Base-by-base conservation (phyloP, 2,329 filamentous ascomycete genomes). In the Xylariales sp. region DNA sequence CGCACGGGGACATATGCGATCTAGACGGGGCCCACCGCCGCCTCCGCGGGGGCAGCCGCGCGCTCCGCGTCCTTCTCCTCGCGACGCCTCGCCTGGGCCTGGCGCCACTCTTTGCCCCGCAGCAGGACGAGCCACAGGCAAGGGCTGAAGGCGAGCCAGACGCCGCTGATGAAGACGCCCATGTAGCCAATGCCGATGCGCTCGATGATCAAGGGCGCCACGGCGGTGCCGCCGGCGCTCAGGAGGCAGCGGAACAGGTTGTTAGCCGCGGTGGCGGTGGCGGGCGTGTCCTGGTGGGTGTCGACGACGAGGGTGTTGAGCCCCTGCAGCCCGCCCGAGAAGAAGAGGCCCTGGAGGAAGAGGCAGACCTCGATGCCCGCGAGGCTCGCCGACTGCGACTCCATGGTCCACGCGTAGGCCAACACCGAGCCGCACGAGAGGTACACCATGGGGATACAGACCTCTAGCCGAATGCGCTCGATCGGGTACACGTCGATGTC, bases 91-190 rank as follows among this genome's bases (percentile, higher is more conserved):
- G 21, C 30, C 24, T 44, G 23, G 20, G 39, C 36, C 29, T 45
- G 27, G 17, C 53, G 49, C 53, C 53, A 56, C 17, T 31, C 32
- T 5, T 42, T 29, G 5, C 54, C 53, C 5, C 38, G 41, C n/a
- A 45, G 41, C 38, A 55, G 42, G 7, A 56, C 46, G 11, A 52
- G 37, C 53, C 54, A 57, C 5, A 56, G 41, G 2, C 48, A 23
- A 1, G 49, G 50, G 21, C 48, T 54, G 13, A 52, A 48, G 2
- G 24, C 28, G 11, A 50, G 3, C 49, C 47, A 55, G 6, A 49
- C 21, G 4, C 45, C 47, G 4, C 47, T 45, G 21, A 57, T 46
- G n/a, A 52, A 40, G 4, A 54, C 43, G 1, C 34, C 31, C 11
- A 44, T 52, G 43, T 47, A 54, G 2, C 50, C 52, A 16, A 54